Evolutionary conservation across 2,329 filamentous ascomycete genomes (phyloP), one percentile per base, ranked within the genome.

Genomic region (Fusarium agapanthi): DNA sequence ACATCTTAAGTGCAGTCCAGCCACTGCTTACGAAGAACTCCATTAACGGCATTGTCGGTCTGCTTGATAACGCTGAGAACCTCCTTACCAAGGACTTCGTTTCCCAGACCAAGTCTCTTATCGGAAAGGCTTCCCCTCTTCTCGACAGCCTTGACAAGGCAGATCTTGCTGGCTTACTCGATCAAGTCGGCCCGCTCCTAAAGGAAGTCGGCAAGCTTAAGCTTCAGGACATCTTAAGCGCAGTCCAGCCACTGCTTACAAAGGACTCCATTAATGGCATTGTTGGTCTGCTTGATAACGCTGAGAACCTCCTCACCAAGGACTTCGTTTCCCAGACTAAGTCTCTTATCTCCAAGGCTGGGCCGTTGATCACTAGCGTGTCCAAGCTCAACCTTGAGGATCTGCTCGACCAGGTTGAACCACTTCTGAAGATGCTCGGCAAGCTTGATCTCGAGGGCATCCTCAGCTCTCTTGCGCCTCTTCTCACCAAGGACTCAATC

Each of bases 131-230:
- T 61, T 64, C 55, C 48, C 82, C 82, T 7, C 69, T 84, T 1
- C 75, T 84, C 10, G 67, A 73, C 5, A 78, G 75, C 3, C 68
- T 83, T 5, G 76, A 76, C 57, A 78, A 80, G 54, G 69, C 80
- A 7, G 79, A 84, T 40, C 73, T 84, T 0, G 67, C 77, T 41
- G 76, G 75, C 3, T 65, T 84, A 1, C 55, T 83, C 5, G 74
- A 80, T 5, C 78, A 82, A 20, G 65, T 83, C 5, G 73, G 75
- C 9, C 83, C 83, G 20, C 69, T 84, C 2, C 67, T 85, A 15
- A 48, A 48, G 10, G 67, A 78, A 11, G 73, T 75, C 77, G 70
- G 78, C 69, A 78, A 81, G 54, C 68, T 82, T 24, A 77, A 82
- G 38, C 69, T 82, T 2, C 55, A 77, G 15, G 75, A 77, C 5